Evolutionary conservation across 345 rosid genomes (phyloP).

Genomic region (Arabidopsis suecica): DNA sequence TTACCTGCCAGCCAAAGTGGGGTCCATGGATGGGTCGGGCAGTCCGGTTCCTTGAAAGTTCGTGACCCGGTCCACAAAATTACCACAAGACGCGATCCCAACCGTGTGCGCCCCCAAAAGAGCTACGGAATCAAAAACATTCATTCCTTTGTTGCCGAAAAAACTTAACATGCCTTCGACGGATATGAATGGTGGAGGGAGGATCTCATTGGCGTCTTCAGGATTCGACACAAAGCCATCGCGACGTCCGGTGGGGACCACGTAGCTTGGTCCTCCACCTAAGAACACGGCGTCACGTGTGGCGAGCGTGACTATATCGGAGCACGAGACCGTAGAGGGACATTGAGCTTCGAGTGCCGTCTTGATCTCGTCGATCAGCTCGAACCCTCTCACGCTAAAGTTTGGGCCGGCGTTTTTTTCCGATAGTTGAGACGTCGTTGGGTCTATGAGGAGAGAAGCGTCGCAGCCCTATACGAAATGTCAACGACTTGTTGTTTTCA

Average conservation of each 20-base stretch:
- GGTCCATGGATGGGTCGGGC: slow-evolving; percentile 65
- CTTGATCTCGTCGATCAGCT: slow-evolving; percentile 46
- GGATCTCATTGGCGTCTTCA: slow-evolving; percentile 42
- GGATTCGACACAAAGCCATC: slow-evolving; percentile 60
- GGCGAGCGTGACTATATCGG: slow-evolving; percentile 57
- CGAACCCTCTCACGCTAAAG: slow-evolving; percentile 42
- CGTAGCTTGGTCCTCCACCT: slow-evolving; percentile 59
- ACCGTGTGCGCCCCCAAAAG: slow-evolving; percentile 84
- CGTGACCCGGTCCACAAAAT: slow-evolving; percentile 54
- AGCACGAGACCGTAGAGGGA: slow-evolving; percentile 41
- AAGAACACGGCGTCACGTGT: slow-evolving; percentile 66
- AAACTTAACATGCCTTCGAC: slow-evolving; percentile 48
- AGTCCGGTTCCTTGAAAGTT: slow-evolving; percentile 52
- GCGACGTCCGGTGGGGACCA: slow-evolving; percentile 64
- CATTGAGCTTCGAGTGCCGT: slow-evolving; percentile 42
- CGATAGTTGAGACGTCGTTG: slow-evolving; percentile 10
- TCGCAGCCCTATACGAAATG: slow-evolving; percentile 40
- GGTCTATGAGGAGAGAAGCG: slow-evolving; percentile 44
- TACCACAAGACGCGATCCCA: slow-evolving; percentile 63
- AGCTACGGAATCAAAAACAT: slow-evolving; percentile 56
- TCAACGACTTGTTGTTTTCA: no score
- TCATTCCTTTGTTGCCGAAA: slow-evolving; percentile 54
- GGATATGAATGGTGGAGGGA: slow-evolving; percentile 56
- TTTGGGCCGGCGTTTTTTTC: slow-evolving; percentile 39
- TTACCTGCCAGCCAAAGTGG: slow-evolving; percentile 44